Evolutionary conservation across 176 grass and related monocot species (phyloP), one percentile per base, ranked within the genome.

Genomic region (Bolboschoenus planiculmis): DNA sequence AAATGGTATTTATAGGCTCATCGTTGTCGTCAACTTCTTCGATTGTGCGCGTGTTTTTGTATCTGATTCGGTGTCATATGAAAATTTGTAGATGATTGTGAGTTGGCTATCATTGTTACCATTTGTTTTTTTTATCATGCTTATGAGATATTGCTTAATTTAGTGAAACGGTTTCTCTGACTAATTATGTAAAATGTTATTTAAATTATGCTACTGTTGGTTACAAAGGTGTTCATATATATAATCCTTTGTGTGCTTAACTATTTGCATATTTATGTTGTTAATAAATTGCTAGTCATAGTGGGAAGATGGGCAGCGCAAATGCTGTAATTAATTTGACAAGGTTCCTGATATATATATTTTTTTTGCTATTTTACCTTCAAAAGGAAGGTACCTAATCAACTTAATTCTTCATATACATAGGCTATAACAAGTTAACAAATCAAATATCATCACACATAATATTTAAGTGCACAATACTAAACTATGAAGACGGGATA

Each of bases 131-230:
- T n/a, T n/a, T n/a, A 7, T 1, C 23, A 78, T 2, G 13, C 23
- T n/a, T 53, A 23, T 27, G 21, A n/a, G 47, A 48, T 54, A 11
- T 34, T 78, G 29, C 73, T 78, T 78, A 78, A 78, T 78, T 78
- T 78, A 47, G 73, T 31, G 26, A 78, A 78, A 51, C 44, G 54
- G 7, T n/a, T 31, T 54, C 24, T 48, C 24, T 78, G 24, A 54
- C 29, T 78, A 78, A 54, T 78, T 68, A 39, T n/a, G 64, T 20
- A 20, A 23, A 53, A 47, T n/a, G 24, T 16, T 78, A 14, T 47
- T 50, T 10, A 78, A 20, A 3, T 30, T 36, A 63, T n/a, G n/a
- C n/a, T n/a, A 33, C 10, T 1, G 42, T 78, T 78, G 23, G 3
- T 7, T 53, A 48, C 23, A 31, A 50, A 51, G 23, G 20, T 24